phyloP scores from a whole-genome alignment of 768 basidiomycete genomes.

The Trametes punicea region DNA sequence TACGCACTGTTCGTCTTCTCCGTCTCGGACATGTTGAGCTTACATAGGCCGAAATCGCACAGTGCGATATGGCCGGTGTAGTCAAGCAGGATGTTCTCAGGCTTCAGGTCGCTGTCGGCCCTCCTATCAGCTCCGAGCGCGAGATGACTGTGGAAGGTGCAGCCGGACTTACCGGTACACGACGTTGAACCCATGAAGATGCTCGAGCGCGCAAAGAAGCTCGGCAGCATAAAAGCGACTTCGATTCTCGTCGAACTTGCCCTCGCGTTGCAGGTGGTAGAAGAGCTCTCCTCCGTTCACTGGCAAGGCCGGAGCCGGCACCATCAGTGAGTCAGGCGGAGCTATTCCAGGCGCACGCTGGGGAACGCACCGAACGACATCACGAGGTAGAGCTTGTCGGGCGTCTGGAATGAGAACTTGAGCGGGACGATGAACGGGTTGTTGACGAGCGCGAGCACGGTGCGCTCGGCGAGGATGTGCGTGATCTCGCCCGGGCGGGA shows the following conservation, averaged over 20 bases:
- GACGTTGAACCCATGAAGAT: slow-evolving; percentile 96
- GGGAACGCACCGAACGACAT: slow-evolving; percentile 84
- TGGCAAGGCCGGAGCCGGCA: slow-evolving; percentile 27
- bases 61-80: slow-evolving; percentile 97
- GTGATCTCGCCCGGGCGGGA: slow-evolving; percentile 96
- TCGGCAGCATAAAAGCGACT: slow-evolving; percentile 99
- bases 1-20: slow-evolving; percentile 93
- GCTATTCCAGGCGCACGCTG: not conserved
- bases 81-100: slow-evolving; percentile 96
- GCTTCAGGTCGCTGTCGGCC: slow-evolving; percentile 78
- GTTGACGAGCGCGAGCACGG: slow-evolving; percentile 94
- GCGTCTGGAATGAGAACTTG: slow-evolving; percentile 98
- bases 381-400: slow-evolving; percentile 94
- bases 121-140: not conserved
- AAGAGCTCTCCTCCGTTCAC: slow-evolving; percentile 98
- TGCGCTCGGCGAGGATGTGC: slow-evolving; percentile 95
- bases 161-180: slow-evolving; percentile 75
- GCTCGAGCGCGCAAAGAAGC: slow-evolving; percentile 89
- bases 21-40: slow-evolving; percentile 94
- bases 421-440: slow-evolving; percentile 99
- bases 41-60: slow-evolving; percentile 97
- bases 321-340: not conserved
- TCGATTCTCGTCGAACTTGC: slow-evolving; percentile 90
- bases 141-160: not conserved
- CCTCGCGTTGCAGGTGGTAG: slow-evolving; percentile 95